Evolutionary conservation across 2,329 filamentous ascomycete species (phyloP).

Genomic region (Colletotrichum ledebouriae): DNA sequence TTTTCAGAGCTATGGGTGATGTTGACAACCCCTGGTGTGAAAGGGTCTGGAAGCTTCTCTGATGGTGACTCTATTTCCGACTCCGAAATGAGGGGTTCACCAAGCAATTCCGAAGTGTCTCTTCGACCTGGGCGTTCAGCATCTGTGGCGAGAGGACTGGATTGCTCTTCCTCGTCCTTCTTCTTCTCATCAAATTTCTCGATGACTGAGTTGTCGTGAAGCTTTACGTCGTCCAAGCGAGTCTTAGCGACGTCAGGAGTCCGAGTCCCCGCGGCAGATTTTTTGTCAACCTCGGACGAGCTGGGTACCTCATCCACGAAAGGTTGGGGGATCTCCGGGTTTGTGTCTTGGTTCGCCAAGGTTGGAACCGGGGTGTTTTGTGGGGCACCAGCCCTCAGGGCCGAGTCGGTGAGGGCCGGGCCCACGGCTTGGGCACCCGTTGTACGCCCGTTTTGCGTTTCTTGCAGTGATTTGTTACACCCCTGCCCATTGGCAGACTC

Average conservation of each 20-base stretch:
- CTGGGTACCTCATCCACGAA: constrained; percentile 28
- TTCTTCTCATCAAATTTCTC: constrained; percentile 52
- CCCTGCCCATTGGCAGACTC: constrained; percentile 14
- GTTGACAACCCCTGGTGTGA: constrained; percentile 31
- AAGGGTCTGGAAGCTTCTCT: constrained; percentile 25
- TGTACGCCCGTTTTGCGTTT: constrained; percentile 41
- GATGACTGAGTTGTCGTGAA: constrained; percentile 45
- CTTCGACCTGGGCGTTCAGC: constrained; percentile 26
- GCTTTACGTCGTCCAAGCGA: constrained; percentile 45
- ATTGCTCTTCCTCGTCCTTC: constrained; percentile 44
- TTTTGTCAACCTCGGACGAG: constrained; percentile 34
- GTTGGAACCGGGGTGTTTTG: constrained; percentile 35
- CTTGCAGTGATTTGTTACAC: constrained; percentile 40
- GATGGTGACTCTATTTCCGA: constrained; percentile 33
- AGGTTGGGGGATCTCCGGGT: constrained; percentile 43
- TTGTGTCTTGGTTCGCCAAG: constrained; percentile 42
- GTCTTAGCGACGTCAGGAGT: constrained; percentile 36
- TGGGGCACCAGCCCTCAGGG: constrained; percentile 41
- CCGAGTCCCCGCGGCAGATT: constrained; percentile 39
- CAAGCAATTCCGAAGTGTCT: constrained; percentile 34
- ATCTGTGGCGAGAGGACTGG: constrained; percentile 24
- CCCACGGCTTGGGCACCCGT: constrained; percentile 43
- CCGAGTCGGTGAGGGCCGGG: constrained; percentile 43
- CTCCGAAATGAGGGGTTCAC: constrained; percentile 32
- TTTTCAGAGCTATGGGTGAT: constrained; percentile 24